Conservation (phyloP, 441 rosid genomes). For the Omphalea diandra region DNA sequence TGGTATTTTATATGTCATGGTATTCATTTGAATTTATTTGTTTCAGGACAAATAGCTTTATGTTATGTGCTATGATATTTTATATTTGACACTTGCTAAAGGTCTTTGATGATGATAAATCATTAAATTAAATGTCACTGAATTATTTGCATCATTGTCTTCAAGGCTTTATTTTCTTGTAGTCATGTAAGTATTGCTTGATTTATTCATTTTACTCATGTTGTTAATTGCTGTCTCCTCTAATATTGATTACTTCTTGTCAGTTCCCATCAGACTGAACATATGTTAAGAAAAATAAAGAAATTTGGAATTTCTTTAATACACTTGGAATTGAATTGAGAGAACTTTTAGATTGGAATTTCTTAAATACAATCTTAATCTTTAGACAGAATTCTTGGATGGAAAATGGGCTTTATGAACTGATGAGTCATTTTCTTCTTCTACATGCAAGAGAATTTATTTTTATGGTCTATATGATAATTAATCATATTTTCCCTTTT, state of each 20-base stretch:
- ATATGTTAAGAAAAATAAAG: background rate
- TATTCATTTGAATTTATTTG: constrained; percentile 34
- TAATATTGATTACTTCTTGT: background rate
- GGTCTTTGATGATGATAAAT: background rate
- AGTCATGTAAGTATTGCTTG: background rate
- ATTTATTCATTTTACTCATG: background rate
- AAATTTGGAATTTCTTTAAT: background rate
- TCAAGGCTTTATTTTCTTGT: background rate
- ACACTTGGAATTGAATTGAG: background rate
- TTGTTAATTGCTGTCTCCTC: background rate
- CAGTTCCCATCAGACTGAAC: background rate
- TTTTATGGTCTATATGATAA: background rate
- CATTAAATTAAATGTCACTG: background rate
- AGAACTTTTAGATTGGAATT: background rate
- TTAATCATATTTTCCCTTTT: background rate
- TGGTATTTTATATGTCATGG: constrained; percentile 59
- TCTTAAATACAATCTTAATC: too few species aligned
- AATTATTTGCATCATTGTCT: background rate
- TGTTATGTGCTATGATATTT: constrained; percentile 13
- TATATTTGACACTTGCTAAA: constrained; percentile 10
- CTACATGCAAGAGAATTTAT: background rate
- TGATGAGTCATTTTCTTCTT: background rate
- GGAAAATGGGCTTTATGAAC: too few species aligned
- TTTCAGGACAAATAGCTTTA: constrained; percentile 18
- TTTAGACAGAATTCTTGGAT: too few species aligned